These are phyloP conservation scores for Seiridium cupressi DNA, from an alignment of 2,329 filamentous ascomycete species.

Conservation along the genomic window DNA sequence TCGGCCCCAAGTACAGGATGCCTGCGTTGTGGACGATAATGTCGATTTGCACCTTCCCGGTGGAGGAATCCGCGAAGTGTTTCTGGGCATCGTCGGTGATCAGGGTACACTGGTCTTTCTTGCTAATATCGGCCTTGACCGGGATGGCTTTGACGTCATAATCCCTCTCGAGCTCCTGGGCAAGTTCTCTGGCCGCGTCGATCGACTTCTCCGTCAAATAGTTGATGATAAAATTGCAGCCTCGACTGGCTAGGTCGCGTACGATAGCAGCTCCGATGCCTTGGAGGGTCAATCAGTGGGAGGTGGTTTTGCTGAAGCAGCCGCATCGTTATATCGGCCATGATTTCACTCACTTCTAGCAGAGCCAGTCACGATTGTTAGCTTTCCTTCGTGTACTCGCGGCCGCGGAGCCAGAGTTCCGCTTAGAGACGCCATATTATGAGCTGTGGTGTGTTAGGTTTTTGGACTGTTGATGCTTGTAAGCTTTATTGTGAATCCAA, in stretches of 20 bases:
- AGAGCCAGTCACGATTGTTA: slow-evolving; percentile 51
- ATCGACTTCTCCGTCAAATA: slow-evolving; percentile 57
- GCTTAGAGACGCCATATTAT: background rate
- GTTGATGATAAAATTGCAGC: slow-evolving; percentile 57
- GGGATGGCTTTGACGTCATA: slow-evolving; percentile 49
- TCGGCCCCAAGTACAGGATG: slow-evolving; percentile 42
- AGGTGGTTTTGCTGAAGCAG: too few species aligned
- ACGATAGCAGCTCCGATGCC: slow-evolving; percentile 62
- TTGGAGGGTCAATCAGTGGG: slow-evolving; percentile 18
- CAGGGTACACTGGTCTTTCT: slow-evolving; percentile 50
- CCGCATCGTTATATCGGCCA: background rate
- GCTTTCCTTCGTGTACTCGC: slow-evolving; percentile 39
- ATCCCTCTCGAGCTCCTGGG: slow-evolving; percentile 40
- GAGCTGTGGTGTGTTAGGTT: too few species aligned
- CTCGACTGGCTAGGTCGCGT: slow-evolving; percentile 58
- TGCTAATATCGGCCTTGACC: slow-evolving; percentile 63
- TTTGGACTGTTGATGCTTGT: too few species aligned
- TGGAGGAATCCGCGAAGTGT: slow-evolving; percentile 40
- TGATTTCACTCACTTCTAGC: slow-evolving; percentile 39
- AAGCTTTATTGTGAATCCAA: too few species aligned
- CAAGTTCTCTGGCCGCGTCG: slow-evolving; percentile 43
- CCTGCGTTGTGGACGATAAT: slow-evolving; percentile 60
- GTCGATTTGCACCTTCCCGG: slow-evolving; percentile 51
- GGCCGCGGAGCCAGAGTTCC: background rate
- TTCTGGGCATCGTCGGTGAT: slow-evolving; percentile 50